Percentiles rank a stretch among this genome's conserved stretches.
These are phyloP conservation scores for Trichophyton verrucosum DNA, from an alignment of 2,329 filamentous ascomycete species.

Conservation along the genomic window DNA sequence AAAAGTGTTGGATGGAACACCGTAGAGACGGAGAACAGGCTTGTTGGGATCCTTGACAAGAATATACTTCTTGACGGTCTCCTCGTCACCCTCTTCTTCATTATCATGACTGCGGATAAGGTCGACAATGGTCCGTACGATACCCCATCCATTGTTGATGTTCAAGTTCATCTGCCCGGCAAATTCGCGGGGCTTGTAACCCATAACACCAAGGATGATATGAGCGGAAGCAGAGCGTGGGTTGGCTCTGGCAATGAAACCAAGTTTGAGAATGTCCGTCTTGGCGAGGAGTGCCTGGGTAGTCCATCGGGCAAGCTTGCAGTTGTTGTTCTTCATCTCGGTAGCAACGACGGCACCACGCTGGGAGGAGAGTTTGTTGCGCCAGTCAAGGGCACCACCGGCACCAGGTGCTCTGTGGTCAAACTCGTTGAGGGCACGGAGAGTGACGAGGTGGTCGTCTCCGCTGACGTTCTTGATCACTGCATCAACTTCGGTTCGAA, in stretches of 20 bases:
- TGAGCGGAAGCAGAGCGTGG: slow-evolving; percentile 88
- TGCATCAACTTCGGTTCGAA: slow-evolving; percentile 89
- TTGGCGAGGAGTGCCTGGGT: slow-evolving; percentile 92
- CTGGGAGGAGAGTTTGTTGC: slow-evolving; percentile 84
- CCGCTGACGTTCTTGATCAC: slow-evolving; percentile 90
- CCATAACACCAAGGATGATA: slow-evolving; percentile 86
- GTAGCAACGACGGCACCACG: slow-evolving; percentile 95
- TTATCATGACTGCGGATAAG: slow-evolving; percentile 43
- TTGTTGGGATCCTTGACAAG: slow-evolving; percentile 89
- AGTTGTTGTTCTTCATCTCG: slow-evolving; percentile 99
- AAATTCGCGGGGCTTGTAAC: slow-evolving; percentile 97
- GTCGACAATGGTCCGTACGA: slow-evolving; percentile 93
- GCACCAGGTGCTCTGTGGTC: slow-evolving; percentile 95
- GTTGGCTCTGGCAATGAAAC: slow-evolving; percentile 89
- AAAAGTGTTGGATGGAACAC: slow-evolving; percentile 75
- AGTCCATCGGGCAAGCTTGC: slow-evolving; percentile 96
- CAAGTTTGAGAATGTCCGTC: slow-evolving; percentile 98
- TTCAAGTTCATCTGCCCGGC: slow-evolving; percentile 96
- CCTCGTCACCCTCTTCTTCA: slow-evolving; percentile 25
- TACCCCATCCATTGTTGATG: slow-evolving; percentile 95
- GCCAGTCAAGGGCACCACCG: slow-evolving; percentile 92
- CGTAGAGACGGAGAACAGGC: slow-evolving; percentile 82
- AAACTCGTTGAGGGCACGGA: slow-evolving; percentile 98
- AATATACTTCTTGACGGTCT: slow-evolving; percentile 37
- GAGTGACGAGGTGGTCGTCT: slow-evolving; percentile 78